Conservation (phyloP, 129 eudicot species). For the Centella asiatica region DNA sequence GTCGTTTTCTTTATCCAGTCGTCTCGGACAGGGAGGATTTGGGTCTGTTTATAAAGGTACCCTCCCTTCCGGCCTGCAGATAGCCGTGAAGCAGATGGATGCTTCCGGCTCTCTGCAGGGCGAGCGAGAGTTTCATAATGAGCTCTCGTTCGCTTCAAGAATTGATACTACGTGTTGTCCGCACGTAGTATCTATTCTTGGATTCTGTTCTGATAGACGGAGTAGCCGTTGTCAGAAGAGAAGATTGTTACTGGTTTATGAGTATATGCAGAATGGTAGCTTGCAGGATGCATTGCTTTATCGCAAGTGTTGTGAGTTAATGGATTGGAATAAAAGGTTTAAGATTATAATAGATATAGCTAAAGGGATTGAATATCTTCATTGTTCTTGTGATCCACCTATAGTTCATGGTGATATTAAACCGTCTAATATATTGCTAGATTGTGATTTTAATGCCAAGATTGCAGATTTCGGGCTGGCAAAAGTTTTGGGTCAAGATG, state of each 20-base stretch:
- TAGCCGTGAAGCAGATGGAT: conserved; percentile 90
- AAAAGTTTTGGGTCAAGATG: conserved; percentile 41
- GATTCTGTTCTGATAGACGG: conserved; percentile 44
- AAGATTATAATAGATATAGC: conserved; percentile 48
- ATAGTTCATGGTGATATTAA: conserved; percentile 85
- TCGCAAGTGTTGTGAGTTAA: conserved; percentile 65
- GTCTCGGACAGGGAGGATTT: conserved; percentile 91
- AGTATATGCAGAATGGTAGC: conserved; percentile 85
- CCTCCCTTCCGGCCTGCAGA: conserved; percentile 57
- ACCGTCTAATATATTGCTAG: conserved; percentile 81
- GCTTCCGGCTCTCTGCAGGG: conserved; percentile 74
- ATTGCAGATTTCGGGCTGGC: conserved; percentile 91
- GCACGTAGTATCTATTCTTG: conserved; percentile 52
- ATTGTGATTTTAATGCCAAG: conserved; percentile 60
- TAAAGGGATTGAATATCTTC: conserved; percentile 68
- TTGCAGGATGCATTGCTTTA: conserved; percentile 78
- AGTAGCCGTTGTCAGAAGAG: conserved; percentile 26
- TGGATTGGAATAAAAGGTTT: conserved; percentile 69
- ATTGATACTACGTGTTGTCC: conserved; percentile 45
- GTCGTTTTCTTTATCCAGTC: conserved; percentile 44
- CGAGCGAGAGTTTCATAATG: conserved; percentile 93
- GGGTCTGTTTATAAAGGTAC: conserved; percentile 80
- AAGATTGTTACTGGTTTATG: conserved; percentile 58
- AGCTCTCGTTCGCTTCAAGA: conserved; percentile 55
- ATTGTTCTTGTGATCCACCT: conserved; percentile 55